phyloP scores from a whole-genome alignment of 176 grass and related monocot genomes.

The Puya raimondii region DNA sequence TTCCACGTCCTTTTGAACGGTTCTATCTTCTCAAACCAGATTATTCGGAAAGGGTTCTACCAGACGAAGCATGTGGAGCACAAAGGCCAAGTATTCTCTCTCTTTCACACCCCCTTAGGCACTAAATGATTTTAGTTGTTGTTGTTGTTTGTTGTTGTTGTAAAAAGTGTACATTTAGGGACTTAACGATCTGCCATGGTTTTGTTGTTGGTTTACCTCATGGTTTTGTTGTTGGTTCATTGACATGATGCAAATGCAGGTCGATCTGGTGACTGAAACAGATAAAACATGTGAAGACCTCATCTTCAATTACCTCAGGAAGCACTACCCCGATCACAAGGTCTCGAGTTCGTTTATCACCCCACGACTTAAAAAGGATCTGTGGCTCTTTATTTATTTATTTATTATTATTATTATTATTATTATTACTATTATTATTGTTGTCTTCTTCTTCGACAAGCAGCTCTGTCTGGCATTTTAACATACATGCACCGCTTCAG shows the following conservation, averaged over 20 bases:
- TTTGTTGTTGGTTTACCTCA: too few species aligned
- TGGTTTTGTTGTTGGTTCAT: conserved; percentile 5
- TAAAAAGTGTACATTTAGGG: too few species aligned
- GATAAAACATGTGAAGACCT: conserved; percentile 96
- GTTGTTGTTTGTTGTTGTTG: too few species aligned
- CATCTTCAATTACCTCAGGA: conserved; percentile 76
- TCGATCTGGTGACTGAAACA: conserved; percentile 98
- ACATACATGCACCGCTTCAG: too few species aligned
- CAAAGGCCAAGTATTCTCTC: conserved; percentile 67
- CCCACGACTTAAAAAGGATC: neutral
- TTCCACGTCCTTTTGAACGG: neutral
- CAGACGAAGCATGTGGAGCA: conserved; percentile 89
- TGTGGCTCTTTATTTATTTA: neutral
- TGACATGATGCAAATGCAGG: conserved; percentile 34
- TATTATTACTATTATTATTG: neutral
- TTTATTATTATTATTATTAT: neutral
- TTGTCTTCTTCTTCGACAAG: neutral
- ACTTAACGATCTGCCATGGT: neutral
- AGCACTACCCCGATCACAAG: conserved; percentile 78
- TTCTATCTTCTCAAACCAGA: conserved; percentile 10
- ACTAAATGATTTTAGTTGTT: too few species aligned
- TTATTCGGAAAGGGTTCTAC: conserved; percentile 81
- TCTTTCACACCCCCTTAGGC: neutral
- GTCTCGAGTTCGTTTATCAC: conserved; percentile 8
- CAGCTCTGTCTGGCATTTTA: too few species aligned